Evolutionary conservation across 257 asterid species (phyloP), one percentile per base, ranked within the genome.

Genomic region (Ajuga chamaepitys): DNA sequence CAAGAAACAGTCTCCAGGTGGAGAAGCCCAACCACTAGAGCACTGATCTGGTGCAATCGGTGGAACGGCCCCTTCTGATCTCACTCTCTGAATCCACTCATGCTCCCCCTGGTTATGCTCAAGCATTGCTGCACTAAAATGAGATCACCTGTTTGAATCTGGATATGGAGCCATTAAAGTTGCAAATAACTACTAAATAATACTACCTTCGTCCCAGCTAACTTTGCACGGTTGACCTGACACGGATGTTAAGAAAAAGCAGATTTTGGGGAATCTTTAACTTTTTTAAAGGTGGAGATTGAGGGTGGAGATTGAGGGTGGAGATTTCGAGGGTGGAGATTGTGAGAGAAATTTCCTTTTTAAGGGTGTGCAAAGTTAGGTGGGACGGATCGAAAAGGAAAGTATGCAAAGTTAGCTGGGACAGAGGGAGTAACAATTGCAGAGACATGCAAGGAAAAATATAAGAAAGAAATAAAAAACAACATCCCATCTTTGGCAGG

Each of bases 11-110:
- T 83, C 80, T 53, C 94, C 95, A 0, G 82, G 85, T 34, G 96
- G 96, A 70, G 95, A 86, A 64, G 96, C 80, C 98, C 98, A 91
- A 11, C 95, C 95, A 20, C 80, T 84, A 13, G 85, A 58, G 68
- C 86, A 82, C 41, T 76, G 21, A 37, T 80, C 81, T n/a, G 91
- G 88, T 47, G 82, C 80, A 51, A 81, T 85, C 26, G 70, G 71
- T 7, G 98, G 97, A 64, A 86, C 65, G 2, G 89, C 66, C 17
- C 98, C 98, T 78, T 82, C 95, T 61, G 88, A 79, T 76, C 68
- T 86, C 61, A 88, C 78, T 72, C 74, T 83, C 50, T 85, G 83
- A 35, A 88, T 77, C 98, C 97, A 89, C 14, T 78, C 82, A 28
- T 59, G 50, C 38, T 59, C 46, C 38, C 78, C 83, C 40, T 75